Conservation (phyloP, 257 asterid species). For the Leptodermis oblonga region DNA sequence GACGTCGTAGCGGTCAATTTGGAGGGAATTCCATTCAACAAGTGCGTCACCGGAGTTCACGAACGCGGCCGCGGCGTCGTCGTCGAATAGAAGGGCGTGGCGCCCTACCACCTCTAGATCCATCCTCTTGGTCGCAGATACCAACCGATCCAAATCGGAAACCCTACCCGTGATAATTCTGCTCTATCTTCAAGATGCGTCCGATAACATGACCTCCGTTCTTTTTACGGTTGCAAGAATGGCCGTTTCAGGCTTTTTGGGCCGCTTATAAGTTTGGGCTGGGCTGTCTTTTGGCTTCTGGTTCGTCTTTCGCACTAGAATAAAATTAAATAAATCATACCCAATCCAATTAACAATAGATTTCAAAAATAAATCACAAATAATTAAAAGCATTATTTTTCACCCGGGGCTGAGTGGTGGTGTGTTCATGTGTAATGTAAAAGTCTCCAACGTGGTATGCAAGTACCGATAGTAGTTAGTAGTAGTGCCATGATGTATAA, state of each 20-base stretch:
- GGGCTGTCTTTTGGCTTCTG: too few relatives aligned
- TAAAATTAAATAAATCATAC: too few relatives aligned
- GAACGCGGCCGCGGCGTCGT: conserved; percentile 75
- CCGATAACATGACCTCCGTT: background rate
- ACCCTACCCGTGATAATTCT: background rate
- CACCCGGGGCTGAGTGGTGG: too few relatives aligned
- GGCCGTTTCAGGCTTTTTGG: background rate
- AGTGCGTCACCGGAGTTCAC: conserved; percentile 86
- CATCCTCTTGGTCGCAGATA: conserved; percentile 25
- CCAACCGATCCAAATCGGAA: background rate
- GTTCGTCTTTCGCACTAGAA: too few relatives aligned
- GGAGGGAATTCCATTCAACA: conserved; percentile 89
- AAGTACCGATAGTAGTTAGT: too few relatives aligned
- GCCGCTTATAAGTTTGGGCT: background rate
- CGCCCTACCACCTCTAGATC: conserved; percentile 82
- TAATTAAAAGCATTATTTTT: too few relatives aligned
- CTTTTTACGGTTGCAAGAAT: background rate
- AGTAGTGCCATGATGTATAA: too few relatives aligned
- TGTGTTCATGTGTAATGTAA: too few relatives aligned
- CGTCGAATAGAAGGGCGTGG: conserved; percentile 82
- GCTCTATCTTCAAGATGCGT: background rate
- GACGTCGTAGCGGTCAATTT: conserved; percentile 92
- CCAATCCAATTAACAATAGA: too few relatives aligned
- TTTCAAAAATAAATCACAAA: too few relatives aligned
- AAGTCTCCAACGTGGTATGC: too few relatives aligned